These are phyloP conservation scores for Rhododendron mucronatum DNA, from an alignment of 148 eudicot species.

Conservation along the genomic window DNA sequence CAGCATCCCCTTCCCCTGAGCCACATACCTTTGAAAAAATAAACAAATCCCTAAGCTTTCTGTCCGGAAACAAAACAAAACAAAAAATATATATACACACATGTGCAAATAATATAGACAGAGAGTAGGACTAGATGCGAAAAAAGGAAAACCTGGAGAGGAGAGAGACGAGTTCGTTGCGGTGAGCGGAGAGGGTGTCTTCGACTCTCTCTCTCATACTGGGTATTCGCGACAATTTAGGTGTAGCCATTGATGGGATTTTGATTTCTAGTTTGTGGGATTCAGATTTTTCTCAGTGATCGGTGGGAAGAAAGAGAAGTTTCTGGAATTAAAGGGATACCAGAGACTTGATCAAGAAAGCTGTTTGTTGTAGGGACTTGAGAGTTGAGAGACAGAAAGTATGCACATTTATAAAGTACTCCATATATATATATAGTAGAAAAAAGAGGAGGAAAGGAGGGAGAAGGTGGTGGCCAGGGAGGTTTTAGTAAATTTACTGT, in stretches of 20 bases:
- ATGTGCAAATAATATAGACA: not conserved
- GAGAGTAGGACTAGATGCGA: not conserved
- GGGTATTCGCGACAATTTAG: constrained; percentile 34
- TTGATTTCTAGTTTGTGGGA: not conserved
- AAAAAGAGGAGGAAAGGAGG: not conserved
- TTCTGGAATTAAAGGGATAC: not conserved
- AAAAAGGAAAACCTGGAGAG: constrained; percentile 61
- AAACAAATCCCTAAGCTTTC: not conserved
- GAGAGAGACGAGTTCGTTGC: constrained; percentile 82
- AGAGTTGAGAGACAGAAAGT: not conserved
- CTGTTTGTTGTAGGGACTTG: not conserved
- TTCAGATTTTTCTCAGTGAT: not conserved
- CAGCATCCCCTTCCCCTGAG: constrained; percentile 80
- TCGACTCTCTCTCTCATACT: constrained; percentile 81
- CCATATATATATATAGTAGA: not conserved
- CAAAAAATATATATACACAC: not conserved
- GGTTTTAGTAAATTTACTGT: not conserved
- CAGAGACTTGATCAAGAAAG: not conserved
- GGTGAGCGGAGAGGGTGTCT: constrained; percentile 81
- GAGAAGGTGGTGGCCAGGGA: not conserved
- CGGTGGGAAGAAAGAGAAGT: not conserved
- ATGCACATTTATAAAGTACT: not conserved
- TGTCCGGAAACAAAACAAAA: not conserved
- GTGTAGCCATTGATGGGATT: constrained; percentile 31
- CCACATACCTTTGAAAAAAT: constrained; percentile 52